A percentile compares a stretch with the other conserved stretches of the same genome.
Evolutionary conservation across 1,284 basidiomycete species (phyloP).

Genomic region (Peniophora sp.): DNA sequence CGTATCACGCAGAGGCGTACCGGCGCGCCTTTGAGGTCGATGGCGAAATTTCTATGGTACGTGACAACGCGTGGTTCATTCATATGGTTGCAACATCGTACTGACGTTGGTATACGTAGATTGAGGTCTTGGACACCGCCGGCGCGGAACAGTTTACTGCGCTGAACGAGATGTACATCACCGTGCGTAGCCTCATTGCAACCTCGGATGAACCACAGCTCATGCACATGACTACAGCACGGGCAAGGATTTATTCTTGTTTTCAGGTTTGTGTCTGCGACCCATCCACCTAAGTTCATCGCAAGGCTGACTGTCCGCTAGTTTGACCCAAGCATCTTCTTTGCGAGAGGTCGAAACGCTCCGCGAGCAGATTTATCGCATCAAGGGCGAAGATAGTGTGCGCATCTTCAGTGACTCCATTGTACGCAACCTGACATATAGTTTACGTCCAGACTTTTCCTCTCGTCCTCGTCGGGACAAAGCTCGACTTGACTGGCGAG

Average conservation of each 20-base stretch:
- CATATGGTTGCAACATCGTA: slow-evolving; percentile 12
- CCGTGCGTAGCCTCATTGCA: slow-evolving; percentile 30
- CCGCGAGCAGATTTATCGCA: slow-evolving; percentile 72
- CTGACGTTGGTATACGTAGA: slow-evolving; percentile 29
- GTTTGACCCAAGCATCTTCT: slow-evolving; percentile 71
- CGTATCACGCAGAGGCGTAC: slow-evolving; percentile 49
- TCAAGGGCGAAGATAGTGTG: slow-evolving; percentile 65
- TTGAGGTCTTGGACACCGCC: slow-evolving; percentile 86
- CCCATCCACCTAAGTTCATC: neutral
- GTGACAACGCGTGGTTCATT: slow-evolving; percentile 12
- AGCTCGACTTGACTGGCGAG: slow-evolving; percentile 77
- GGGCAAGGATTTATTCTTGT: slow-evolving; percentile 78
- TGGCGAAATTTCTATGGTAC: slow-evolving; percentile 33
- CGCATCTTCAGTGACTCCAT: slow-evolving; percentile 11
- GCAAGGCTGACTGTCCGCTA: slow-evolving; percentile 20
- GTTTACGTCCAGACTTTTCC: slow-evolving; percentile 48
- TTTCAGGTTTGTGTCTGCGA: slow-evolving; percentile 49
- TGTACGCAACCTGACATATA: slow-evolving; percentile 1
- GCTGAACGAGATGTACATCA: slow-evolving; percentile 73
- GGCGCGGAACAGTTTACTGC: slow-evolving; percentile 83
- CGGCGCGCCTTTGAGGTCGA: slow-evolving; percentile 53
- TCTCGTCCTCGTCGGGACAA: slow-evolving; percentile 85
- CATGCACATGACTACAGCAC: slow-evolving; percentile 29
- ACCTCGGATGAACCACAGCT: neutral
- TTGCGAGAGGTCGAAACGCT: slow-evolving; percentile 73